Percentiles rank a stretch among this genome's conserved stretches.
phyloP scores from a whole-genome alignment of 768 basidiomycete genomes.

The Pleurotus tuoliensis region DNA sequence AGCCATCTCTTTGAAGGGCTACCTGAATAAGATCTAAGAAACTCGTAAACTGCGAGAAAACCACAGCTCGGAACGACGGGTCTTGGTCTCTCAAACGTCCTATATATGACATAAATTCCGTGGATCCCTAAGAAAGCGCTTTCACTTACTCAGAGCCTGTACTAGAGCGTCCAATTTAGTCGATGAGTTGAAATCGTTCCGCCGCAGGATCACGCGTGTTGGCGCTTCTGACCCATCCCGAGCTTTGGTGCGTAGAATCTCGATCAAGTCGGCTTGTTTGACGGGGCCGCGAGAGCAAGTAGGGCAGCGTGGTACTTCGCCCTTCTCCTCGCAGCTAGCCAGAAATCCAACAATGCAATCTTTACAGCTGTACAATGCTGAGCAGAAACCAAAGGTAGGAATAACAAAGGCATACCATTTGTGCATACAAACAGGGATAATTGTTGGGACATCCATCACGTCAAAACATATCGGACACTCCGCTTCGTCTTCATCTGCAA shows the following conservation, averaged over 20 bases:
- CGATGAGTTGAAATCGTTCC: slow-evolving; percentile 84
- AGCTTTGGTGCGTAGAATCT: slow-evolving; percentile 45
- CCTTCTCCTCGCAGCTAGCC: slow-evolving; percentile 62
- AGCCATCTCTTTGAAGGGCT: slow-evolving; percentile 62
- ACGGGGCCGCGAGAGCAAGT: slow-evolving; percentile 72
- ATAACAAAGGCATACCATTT: slow-evolving; percentile 47
- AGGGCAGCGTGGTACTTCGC: slow-evolving; percentile 73
- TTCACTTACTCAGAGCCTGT: slow-evolving; percentile 57
- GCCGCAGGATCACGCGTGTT: slow-evolving; percentile 50
- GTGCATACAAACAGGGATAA: slow-evolving; percentile 77
- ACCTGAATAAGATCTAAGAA: slow-evolving; percentile 81
- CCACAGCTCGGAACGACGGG: slow-evolving; percentile 75
- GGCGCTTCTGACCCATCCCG: slow-evolving; percentile 13
- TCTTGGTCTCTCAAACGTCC: slow-evolving; percentile 67
- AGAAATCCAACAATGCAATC: slow-evolving; percentile 83
- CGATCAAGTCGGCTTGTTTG: slow-evolving; percentile 58
- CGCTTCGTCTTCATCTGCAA: slow-evolving; percentile 45
- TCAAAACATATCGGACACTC: slow-evolving; percentile 87
- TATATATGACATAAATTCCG: slow-evolving; percentile 18
- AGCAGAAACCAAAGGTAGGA: background rate
- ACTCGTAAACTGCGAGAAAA: slow-evolving; percentile 88
- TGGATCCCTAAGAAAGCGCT: background rate
- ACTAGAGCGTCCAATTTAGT: slow-evolving; percentile 88
- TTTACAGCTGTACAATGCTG: slow-evolving; percentile 59
- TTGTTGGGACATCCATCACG: slow-evolving; percentile 63